Base-by-base conservation (phyloP, 768 basidiomycete genomes). In the Mycena polygramma region DNA sequence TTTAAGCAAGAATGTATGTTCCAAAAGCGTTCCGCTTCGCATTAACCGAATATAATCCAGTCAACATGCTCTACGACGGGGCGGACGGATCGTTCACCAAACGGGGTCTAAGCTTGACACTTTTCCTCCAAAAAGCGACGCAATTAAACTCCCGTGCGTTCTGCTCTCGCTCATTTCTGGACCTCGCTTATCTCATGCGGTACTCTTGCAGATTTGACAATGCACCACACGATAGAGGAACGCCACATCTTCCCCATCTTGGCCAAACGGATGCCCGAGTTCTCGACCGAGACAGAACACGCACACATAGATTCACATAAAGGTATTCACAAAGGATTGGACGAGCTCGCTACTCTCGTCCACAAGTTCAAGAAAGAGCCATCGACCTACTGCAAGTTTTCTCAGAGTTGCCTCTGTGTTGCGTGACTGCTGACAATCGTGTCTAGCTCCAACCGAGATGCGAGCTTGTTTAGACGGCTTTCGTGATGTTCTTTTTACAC, bases 261-360 rank as follows among this genome's bases (percentile, higher is more conserved):
- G 17, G 88, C 82, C 0, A 82, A 82, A 70, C 79, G 78, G 35
- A 87, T 90, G 83, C 20, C 17, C 1, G 30, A 83, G 72, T 89
- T 90, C 72, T 75, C 82, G 5, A 76, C 77, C 13, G 74, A 78
- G 55, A 76, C 79, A 20, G 80, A 84, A 60, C 83, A 83, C 41
- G 82, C 78, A 14, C 88, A 89, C 72, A 73, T 87, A 35, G 80
- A 81, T 64, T 86, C 86, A 5, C 89, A 89, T 71, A 81, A 82
- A 63, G 83, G 76, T 7, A 89, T 90, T n/a, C 88, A 90, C 72
- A 81, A 86, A 59, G 88, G 88, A 0, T 79, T 90, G 26, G 86
- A 85, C 11, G 79, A 77, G 13, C 83, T 90, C 1, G 72, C 77
- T 5, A 75, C 65, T 17, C 79, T 87, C 10, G 76, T 87, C 7